Evolutionary conservation across 139 green algal species (phyloP).

Genomic region (Picochlorum sp.): DNA sequence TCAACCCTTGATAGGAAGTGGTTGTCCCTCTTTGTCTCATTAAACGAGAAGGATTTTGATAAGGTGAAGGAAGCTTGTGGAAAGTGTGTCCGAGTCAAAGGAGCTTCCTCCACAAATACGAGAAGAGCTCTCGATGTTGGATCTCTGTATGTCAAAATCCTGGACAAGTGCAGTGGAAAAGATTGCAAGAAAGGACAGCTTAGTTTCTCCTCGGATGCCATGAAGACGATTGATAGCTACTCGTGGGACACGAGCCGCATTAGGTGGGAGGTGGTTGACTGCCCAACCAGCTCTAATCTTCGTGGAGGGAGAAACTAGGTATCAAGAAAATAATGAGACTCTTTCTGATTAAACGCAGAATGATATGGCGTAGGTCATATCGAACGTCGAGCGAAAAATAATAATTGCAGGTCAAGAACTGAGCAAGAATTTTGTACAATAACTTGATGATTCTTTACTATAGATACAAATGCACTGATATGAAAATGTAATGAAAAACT

Average conservation of each 20-base stretch:
- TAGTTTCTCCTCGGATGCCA: background rate
- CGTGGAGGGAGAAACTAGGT: background rate
- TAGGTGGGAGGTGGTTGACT: background rate
- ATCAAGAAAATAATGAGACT: too few relatives aligned
- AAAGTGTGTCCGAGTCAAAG: background rate
- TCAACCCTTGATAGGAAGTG: background rate
- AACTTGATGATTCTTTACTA: too few relatives aligned
- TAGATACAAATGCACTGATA: too few relatives aligned
- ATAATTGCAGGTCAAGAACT: too few relatives aligned
- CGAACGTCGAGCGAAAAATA: too few relatives aligned
- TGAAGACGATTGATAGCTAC: background rate
- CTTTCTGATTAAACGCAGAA: too few relatives aligned
- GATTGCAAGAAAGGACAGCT: constrained; percentile 1
- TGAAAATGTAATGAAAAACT: too few relatives aligned
- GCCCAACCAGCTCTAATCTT: background rate
- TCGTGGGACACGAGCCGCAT: background rate
- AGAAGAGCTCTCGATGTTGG: background rate
- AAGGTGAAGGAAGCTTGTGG: background rate
- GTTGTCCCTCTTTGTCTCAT: background rate
- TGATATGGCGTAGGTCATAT: too few relatives aligned
- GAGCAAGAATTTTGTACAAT: too few relatives aligned
- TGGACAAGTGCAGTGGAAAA: background rate
- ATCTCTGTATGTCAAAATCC: background rate
- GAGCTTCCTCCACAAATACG: background rate
- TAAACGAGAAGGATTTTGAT: background rate